Percentiles rank a stretch among this genome's conserved stretches.
phyloP scores from a whole-genome alignment of 2,329 filamentous ascomycete genomes.

The Pseudogymnoascus destructans region DNA sequence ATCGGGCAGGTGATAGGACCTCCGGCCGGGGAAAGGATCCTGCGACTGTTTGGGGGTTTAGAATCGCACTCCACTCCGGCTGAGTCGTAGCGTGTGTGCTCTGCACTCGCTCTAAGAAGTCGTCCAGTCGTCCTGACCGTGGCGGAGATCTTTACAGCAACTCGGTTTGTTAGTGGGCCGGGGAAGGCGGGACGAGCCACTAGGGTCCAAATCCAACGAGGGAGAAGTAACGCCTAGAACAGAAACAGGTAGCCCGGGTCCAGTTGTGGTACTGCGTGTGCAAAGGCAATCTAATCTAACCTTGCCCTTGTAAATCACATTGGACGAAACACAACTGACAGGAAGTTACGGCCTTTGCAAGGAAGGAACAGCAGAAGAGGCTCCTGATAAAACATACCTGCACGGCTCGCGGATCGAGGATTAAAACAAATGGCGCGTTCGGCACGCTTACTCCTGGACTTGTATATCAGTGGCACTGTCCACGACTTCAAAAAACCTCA shows the following conservation, averaged over 20 bases:
- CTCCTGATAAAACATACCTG: not conserved
- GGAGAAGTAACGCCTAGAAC: not conserved
- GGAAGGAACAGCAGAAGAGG: not conserved
- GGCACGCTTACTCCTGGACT: not conserved
- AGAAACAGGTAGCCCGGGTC: not conserved
- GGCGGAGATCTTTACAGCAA: slow-evolving; percentile 1
- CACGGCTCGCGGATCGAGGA: not conserved
- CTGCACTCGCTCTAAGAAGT: slow-evolving; percentile 4
- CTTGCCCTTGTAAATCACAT: not conserved
- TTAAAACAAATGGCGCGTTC: not conserved
- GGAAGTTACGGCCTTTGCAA: not conserved
- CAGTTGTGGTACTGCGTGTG: not conserved
- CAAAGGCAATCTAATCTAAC: not conserved
- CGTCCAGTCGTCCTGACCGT: not conserved
- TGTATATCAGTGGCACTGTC: not conserved
- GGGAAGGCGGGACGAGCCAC: slow-evolving; percentile 6
- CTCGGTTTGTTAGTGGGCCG: not conserved
- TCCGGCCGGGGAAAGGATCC: slow-evolving; percentile 1
- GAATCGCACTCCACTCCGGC: not conserved
- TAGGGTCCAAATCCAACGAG: not conserved
- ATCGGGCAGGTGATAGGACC: not conserved
- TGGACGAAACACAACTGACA: not conserved
- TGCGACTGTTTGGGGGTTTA: not conserved
- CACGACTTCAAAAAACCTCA: not conserved
- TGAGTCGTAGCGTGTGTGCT: slow-evolving; percentile 3